phyloP scores from a whole-genome alignment of 2,329 filamentous ascomycete genomes.

The Trichoderma arundinaceum region DNA sequence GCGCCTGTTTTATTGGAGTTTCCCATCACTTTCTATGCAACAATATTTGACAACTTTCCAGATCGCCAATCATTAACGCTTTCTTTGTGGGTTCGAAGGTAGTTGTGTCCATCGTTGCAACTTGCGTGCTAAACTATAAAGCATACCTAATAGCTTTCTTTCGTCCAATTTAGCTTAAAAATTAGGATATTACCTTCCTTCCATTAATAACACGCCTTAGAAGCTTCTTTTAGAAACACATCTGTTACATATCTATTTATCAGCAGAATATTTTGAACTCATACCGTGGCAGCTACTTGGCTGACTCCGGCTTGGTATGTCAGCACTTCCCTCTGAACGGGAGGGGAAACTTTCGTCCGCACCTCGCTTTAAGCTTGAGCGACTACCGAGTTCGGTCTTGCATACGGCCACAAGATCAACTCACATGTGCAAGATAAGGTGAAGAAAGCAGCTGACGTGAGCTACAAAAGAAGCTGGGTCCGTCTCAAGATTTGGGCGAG shows the following conservation, averaged over 20 bases:
- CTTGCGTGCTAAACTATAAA: neutral
- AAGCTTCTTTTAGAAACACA: neutral
- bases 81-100: neutral
- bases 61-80: neutral
- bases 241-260: neutral
- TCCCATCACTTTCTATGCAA: neutral
- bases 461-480: neutral
- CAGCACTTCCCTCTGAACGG: neutral
- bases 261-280: neutral
- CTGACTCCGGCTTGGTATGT: neutral
- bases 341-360: neutral
- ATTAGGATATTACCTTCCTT: neutral
- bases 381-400: neutral
- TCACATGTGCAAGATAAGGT: neutral
- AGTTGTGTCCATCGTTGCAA: neutral
- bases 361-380: neutral
- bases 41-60: neutral
- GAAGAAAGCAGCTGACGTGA: neutral
- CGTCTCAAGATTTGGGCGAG: neutral
- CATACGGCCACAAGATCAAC: neutral
- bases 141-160: neutral
- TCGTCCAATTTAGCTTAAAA: neutral
- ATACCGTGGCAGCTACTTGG: neutral
- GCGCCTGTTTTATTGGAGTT: too few relatives aligned
- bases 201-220: neutral